A percentile compares a stretch with the other conserved stretches of the same genome.
Conservation (phyloP, 148 eudicot species). For the Diospyros lotus region DNA sequence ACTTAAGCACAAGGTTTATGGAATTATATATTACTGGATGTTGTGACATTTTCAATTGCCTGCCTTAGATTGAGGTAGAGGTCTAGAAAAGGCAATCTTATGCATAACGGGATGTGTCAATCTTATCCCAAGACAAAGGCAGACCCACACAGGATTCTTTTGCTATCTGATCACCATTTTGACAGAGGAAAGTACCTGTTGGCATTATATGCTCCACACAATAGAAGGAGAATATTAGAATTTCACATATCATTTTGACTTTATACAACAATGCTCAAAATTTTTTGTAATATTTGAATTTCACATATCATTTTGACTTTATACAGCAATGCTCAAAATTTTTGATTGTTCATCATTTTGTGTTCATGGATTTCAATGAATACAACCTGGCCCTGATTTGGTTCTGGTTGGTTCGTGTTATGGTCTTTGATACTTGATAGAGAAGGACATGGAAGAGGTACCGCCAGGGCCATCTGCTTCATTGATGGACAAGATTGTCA, state of each 20-base stretch:
- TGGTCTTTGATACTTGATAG: background rate
- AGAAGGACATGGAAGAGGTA: slow-evolving; percentile 22
- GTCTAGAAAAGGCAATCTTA: background rate
- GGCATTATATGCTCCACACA: background rate
- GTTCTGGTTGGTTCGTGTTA: slow-evolving; percentile 1
- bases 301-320: background rate
- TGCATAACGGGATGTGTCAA: background rate
- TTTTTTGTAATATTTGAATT: background rate
- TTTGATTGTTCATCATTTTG: background rate
- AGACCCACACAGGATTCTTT: background rate
- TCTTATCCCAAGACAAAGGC: background rate
- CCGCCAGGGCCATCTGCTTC: slow-evolving; percentile 23
- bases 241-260: background rate
- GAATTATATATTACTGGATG: background rate
- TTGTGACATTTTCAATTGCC: background rate
- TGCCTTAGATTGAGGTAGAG: background rate
- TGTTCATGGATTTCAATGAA: background rate
- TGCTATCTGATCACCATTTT: background rate
- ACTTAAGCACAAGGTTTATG: background rate
- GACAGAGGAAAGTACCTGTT: background rate
- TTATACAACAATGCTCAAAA: background rate
- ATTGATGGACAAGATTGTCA: slow-evolving; percentile 21
- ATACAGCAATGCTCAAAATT: background rate
- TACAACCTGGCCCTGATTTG: background rate
- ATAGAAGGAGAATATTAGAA: background rate